phyloP scores from a whole-genome alignment of 2,329 filamentous ascomycete species.

The Colletotrichum lini region DNA sequence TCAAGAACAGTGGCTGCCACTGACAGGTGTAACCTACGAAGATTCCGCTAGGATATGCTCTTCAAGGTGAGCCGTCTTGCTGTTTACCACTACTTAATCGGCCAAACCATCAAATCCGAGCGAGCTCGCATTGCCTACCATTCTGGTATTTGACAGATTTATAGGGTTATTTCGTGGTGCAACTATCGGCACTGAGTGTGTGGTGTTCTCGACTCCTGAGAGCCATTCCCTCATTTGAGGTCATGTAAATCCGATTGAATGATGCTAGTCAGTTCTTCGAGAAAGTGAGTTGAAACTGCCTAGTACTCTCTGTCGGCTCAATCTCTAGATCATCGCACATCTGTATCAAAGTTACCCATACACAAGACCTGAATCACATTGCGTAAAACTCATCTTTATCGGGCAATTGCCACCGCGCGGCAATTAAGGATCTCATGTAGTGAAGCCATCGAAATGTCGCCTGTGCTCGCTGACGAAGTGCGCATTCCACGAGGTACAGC shows the following conservation, averaged over 20 bases:
- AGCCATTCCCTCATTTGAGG: too few species aligned
- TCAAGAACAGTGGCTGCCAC: background rate
- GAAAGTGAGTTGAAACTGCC: background rate
- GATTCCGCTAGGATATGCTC: too few species aligned
- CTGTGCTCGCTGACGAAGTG: constrained; percentile 24
- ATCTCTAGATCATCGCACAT: background rate
- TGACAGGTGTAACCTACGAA: background rate
- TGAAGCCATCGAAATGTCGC: constrained; percentile 14
- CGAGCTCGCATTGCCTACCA: too few species aligned
- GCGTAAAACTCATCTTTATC: background rate
- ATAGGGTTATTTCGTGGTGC: background rate
- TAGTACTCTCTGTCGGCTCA: background rate
- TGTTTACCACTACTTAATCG: background rate
- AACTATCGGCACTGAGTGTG: background rate
- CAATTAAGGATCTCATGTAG: constrained; percentile 2
- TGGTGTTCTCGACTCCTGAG: background rate
- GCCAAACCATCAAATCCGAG: background rate
- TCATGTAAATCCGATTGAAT: background rate
- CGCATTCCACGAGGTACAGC: constrained; percentile 28
- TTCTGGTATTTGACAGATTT: background rate
- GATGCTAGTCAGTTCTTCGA: too few species aligned
- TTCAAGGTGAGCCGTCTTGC: background rate
- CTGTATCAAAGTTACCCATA: background rate
- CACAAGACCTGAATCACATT: background rate
- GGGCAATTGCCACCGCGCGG: constrained; percentile 1